These are phyloP conservation scores for Suillus subaureus DNA, from an alignment of 768 basidiomycete species.

Conservation along the genomic window DNA sequence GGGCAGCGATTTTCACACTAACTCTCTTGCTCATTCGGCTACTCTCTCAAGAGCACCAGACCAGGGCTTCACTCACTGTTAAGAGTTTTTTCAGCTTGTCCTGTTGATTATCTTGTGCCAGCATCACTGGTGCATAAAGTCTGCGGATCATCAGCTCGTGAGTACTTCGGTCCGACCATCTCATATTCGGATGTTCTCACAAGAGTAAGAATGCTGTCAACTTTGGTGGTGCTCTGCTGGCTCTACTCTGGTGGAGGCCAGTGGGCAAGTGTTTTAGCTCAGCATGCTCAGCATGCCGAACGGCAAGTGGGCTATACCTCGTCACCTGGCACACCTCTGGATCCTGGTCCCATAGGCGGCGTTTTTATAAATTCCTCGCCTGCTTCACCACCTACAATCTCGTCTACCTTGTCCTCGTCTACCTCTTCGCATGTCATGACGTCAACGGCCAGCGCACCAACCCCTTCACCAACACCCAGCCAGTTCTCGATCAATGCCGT, in stretches of 20 bases:
- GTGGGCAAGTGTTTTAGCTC: background rate
- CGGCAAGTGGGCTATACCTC: background rate
- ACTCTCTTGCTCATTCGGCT: background rate
- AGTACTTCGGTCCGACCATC: conserved; percentile 1
- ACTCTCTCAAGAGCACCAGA: background rate
- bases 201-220: background rate
- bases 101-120: background rate
- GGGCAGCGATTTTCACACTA: background rate
- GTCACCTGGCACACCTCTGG: background rate
- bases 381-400: conserved; percentile 1
- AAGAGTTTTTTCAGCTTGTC: background rate
- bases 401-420: conserved; percentile 10
- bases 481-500: conserved; percentile 27
- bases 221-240: background rate
- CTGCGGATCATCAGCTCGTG: background rate
- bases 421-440: conserved; percentile 10
- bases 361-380: too few species aligned
- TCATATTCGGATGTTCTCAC: background rate
- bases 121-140: background rate
- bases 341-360: background rate
- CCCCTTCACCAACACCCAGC: conserved; percentile 16
- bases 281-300: conserved; percentile 1
- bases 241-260: background rate
- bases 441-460: conserved; percentile 6
- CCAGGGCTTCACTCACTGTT: background rate